Conservation (phyloP, 257 asterid species). For the Anisodus acutangulus region DNA sequence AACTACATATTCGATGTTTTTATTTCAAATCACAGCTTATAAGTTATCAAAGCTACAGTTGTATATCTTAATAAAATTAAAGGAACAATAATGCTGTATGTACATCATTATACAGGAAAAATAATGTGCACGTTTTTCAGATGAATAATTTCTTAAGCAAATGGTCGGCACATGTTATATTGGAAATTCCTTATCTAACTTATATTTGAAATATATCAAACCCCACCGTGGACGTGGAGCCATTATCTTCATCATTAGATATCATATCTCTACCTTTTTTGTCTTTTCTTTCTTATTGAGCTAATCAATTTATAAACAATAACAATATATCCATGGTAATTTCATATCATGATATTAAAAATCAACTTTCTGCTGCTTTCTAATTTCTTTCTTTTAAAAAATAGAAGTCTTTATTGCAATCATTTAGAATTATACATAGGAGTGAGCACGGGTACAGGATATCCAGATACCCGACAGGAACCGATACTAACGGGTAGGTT, state of each 20-base stretch:
- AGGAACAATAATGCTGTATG: not conserved
- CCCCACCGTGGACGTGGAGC: not conserved
- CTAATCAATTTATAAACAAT: not conserved
- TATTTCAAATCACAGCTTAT: not conserved
- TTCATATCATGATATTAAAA: too few relatives aligned
- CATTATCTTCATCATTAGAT: not conserved
- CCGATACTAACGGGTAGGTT: too few relatives aligned
- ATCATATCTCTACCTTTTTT: not conserved
- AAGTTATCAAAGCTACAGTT: not conserved
- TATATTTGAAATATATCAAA: not conserved
- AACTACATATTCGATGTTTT: not conserved
- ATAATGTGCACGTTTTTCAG: constrained; percentile 21
- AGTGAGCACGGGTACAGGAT: too few relatives aligned
- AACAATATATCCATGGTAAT: too few relatives aligned
- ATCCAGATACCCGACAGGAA: too few relatives aligned
- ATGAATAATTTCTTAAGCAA: not conserved
- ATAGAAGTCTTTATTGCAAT: not conserved
- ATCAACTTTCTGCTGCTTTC: not conserved
- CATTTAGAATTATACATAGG: not conserved
- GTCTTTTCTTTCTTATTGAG: not conserved
- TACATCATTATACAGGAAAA: not conserved
- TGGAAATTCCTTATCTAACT: not conserved
- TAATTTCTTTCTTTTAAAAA: not conserved
- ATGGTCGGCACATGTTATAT: not conserved
- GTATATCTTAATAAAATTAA: not conserved